These are phyloP conservation scores for Eleusine coracana DNA, from an alignment of 176 grass and related monocot species.

Conservation along the genomic window DNA sequence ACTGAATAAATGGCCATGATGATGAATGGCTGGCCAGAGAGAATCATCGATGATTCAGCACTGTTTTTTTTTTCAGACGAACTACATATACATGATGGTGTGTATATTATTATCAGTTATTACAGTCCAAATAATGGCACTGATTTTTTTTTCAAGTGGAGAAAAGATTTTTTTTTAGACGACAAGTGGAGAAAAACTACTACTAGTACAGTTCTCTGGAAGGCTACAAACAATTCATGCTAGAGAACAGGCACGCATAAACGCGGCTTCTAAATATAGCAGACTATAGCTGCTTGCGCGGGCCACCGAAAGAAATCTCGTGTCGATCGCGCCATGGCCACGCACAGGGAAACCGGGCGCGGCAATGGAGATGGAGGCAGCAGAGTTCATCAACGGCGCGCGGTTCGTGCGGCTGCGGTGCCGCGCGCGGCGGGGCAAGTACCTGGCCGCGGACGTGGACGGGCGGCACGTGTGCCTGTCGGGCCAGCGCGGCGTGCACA, in stretches of 20 bases:
- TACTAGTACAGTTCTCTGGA: background rate
- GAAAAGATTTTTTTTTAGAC: no score
- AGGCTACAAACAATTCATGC: background rate
- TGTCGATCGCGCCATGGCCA: background rate
- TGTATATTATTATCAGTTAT: background rate
- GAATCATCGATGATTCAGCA: background rate
- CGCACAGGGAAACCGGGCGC: background rate
- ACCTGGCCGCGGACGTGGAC: slow-evolving; percentile 40
- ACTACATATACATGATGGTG: no score
- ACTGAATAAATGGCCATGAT: no score
- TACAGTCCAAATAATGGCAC: background rate
- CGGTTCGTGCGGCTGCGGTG: slow-evolving; percentile 35
- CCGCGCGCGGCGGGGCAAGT: slow-evolving; percentile 22
- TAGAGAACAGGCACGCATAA: background rate
- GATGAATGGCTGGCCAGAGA: background rate
- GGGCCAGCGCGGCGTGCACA: slow-evolving; percentile 31
- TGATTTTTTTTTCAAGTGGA: background rate
- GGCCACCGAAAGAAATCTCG: background rate
- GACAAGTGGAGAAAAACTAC: background rate
- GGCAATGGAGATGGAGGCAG: slow-evolving; percentile 6
- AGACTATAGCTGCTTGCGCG: background rate
- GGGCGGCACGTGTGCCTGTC: slow-evolving; percentile 20
- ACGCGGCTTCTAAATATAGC: background rate
- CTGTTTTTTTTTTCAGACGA: background rate
- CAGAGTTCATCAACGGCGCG: slow-evolving; percentile 19